Percentiles rank a stretch among this genome's conserved stretches.
These are phyloP conservation scores for Trichosporon inkin DNA, from an alignment of 1,284 basidiomycete genomes.

Conservation along the genomic window DNA sequence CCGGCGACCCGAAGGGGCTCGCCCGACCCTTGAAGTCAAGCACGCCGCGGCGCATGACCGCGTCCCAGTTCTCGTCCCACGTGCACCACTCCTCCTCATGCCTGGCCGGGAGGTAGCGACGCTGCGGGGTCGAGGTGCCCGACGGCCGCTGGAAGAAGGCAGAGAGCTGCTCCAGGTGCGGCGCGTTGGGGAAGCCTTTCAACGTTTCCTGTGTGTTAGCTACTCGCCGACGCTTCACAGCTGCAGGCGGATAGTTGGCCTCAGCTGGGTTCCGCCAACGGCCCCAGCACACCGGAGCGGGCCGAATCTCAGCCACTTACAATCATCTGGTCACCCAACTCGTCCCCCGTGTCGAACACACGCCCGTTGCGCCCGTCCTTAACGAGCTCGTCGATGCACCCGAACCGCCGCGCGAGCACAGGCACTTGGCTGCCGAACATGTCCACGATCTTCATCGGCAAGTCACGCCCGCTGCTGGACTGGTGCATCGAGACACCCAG, in stretches of 20 bases:
- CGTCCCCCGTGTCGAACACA: constrained; percentile 65
- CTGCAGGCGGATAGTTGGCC: background rate
- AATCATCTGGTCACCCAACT: constrained; percentile 69
- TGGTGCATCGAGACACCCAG: constrained; percentile 87
- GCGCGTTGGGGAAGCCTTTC: constrained; percentile 59
- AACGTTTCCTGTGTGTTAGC: constrained; percentile 56
- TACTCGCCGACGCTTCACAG: background rate
- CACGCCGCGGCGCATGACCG: constrained; percentile 52
- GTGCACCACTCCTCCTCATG: constrained; percentile 58
- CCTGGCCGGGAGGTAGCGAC: constrained; percentile 18
- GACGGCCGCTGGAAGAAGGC: constrained; percentile 23
- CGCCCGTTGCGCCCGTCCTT: constrained; percentile 77
- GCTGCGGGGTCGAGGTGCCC: constrained; percentile 11
- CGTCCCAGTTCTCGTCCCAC: constrained; percentile 82
- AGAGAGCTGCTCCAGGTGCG: constrained; percentile 56
- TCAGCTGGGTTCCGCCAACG: too few relatives aligned
- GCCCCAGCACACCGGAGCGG: too few relatives aligned
- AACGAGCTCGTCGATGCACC: constrained; percentile 83
- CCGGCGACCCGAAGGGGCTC: background rate
- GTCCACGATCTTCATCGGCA: constrained; percentile 99
- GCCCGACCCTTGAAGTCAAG: constrained; percentile 15
- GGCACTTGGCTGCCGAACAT: constrained; percentile 97
- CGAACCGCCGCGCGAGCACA: constrained; percentile 83
- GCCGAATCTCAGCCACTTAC: too few relatives aligned
- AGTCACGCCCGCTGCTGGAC: constrained; percentile 82